Evolutionary conservation across 148 eudicot genomes (phyloP), one percentile per base, ranked within the genome.

Genomic region (Chenopodium formosanum): DNA sequence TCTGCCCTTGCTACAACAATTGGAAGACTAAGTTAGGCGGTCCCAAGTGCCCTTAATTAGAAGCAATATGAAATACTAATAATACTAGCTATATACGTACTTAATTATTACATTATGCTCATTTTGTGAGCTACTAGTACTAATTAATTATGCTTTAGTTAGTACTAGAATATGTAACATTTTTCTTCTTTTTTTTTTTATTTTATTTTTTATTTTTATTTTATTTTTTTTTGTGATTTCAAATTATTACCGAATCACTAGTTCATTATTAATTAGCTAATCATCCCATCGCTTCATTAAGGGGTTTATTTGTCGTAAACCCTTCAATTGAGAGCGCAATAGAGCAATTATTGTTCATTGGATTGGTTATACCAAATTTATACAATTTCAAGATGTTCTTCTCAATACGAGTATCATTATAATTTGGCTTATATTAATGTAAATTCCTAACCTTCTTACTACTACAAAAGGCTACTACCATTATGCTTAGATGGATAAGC

Each of bases 1-100:
- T 69, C 11, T 87, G 89, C 80, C 87, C 89, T 7, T 87, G 89
- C 80, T 87, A 87, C 82, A 84, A 85, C 66, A 82, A 84, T 84
- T 87, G 87, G 87, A 87, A 84, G 82, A 87, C 87, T 76, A 79
- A 87, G 81, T 56, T 79, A 68, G 84, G 84, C 23, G 72, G 72
- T 9, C 77, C 89, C 20, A 87, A 87, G 68, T 87, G 89, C 74
- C 89, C 89, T 37, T 87, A 82, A 72, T 37, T 73, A n/a, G 32
- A 31, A 40, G 20, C 72, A 3, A 4, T 31, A 69, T 69, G 19
- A 50, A 50, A 13, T 10, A 11, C 16, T 50, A 50, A 50, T 12
- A 50, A 11, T 50, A 50, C 53, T 48, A 37, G 7, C 44, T 40
- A 40, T 40, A 40, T 40, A 12, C 12, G 16, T 65, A 65, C 27